Base-by-base conservation (phyloP, 352 stramenopile species). In the Pythium oligandrum region DNA sequence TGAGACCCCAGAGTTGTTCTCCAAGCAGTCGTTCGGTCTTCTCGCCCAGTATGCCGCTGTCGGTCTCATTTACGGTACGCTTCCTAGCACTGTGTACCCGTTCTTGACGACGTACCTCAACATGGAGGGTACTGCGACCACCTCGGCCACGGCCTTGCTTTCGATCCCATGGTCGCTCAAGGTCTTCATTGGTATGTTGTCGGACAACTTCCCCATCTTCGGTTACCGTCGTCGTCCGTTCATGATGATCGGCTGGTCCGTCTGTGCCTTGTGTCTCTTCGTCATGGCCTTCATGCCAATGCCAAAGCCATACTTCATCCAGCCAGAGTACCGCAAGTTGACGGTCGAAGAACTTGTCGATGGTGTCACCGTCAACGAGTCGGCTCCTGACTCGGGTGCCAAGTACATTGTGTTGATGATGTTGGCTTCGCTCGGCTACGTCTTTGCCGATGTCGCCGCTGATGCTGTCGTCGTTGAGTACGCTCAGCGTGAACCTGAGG, bases 131-230 rank as follows among this genome's bases (percentile, higher is more conserved):
- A 54, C 55, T 7, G 40, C 57, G 40, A 64, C 59, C 40, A 66
- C 62, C 11, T 65, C 66, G 33, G 66, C 66, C 11, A 53, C 36
- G 26, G 52, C 55, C 31, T 52, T 74, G 34, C 40, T 71, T 11
- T 53, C 48, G 34, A 63, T 75, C 55, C 55, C 63, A 33, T 75
- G 67, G 67, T 75, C 63, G 38, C 52, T 73, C 51, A 75, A 72
- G 46, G 63, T 71, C 9, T 71, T 75, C 37, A 60, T 71, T 49
- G 64, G 63, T 10, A 66, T 75, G 39, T 12, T 70, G 9, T 71
- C 67, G 11, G 67, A 75, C 53, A 68, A 62, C 56, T 26, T 70
- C 9, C 67, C 67, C 3, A 73, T 75, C 55, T 61, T 59, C 44
- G 67, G 67, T 30, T 73, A 65, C 51, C 67, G 67, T 32, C 63